phyloP scores from a whole-genome alignment of 2,329 filamentous ascomycete species.

The Apiospora aurea region DNA sequence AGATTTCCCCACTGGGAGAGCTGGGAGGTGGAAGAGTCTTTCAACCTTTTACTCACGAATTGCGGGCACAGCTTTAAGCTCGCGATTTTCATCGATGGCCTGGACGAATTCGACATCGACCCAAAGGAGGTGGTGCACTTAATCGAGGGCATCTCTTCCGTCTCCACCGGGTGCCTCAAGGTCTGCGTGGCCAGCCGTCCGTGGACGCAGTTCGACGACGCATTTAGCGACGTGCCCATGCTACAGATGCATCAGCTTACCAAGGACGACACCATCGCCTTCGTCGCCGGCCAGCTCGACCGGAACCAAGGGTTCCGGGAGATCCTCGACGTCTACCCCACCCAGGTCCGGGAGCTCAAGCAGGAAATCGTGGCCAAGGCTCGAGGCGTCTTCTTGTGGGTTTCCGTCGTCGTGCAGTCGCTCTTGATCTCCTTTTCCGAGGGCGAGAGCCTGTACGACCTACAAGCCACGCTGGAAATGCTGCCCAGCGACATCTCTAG shows the following conservation, averaged over 20 bases:
- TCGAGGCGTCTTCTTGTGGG: neutral
- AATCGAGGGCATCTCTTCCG: neutral
- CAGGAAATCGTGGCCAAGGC: neutral
- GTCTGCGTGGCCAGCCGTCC: neutral
- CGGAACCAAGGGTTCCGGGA: neutral
- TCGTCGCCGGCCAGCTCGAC: neutral
- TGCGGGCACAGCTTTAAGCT: neutral
- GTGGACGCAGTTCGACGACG: neutral
- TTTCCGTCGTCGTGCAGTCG: neutral
- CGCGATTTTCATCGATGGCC: neutral
- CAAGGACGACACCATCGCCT: neutral
- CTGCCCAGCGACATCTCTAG: neutral
- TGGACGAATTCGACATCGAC: neutral
- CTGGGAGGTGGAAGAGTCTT: slow-evolving; percentile 12
- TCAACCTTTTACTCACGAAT: neutral
- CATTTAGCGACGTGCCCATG: neutral
- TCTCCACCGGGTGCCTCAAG: neutral
- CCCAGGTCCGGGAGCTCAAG: neutral
- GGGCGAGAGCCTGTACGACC: neutral
- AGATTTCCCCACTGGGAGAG: neutral
- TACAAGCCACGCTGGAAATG: neutral
- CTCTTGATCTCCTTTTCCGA: neutral
- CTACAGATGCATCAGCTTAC: neutral
- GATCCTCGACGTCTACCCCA: neutral
- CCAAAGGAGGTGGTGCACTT: neutral